Evolutionary conservation across 2,329 filamentous ascomycete species (phyloP), one percentile per base, ranked within the genome.

Genomic region (Colletotrichum higginsianum): DNA sequence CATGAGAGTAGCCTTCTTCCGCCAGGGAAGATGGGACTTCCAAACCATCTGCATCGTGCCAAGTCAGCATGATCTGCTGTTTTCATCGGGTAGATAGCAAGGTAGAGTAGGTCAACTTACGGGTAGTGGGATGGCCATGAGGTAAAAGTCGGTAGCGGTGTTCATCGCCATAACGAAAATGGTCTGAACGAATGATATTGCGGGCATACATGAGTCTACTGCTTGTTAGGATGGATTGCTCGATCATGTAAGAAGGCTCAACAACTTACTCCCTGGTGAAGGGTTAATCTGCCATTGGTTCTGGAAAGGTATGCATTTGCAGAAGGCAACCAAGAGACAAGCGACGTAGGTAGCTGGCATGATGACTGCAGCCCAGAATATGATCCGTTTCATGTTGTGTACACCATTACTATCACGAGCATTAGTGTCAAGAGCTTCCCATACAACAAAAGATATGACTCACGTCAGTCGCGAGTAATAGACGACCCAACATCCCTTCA

Each of bases 401-500:
- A 71, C 68, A 8, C 68, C 68, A 11, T 67, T 57, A 2, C 68
- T 71, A 5, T 7, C 16, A 0, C 7, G 1, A 18, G 16, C 9
- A 12, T 71, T 1, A 62, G 64, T 4, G 9, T 11, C n/a, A n/a
- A 2, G n/a, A 6, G 1, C 8, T 2, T 12, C 4, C n/a, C 42
- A 23, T 1, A 0, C 18, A 2, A 3, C 13, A 21, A 3, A 35
- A 5, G 67, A 4, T n/a, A 73, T 18, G 18, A 67, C 79, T 30
- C 75, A 86, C 78, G 85, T 87, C 35, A 89, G 78, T 64, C 87
- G 81, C 11, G 82, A 81, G 75, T 88, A 89, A 75, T 87, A 89
- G 52, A 87, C 79, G 5, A 84, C 81, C 81, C 88, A 84, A 73
- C 86, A 88, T 2, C 80, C 77, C 76, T 89, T 89, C 73, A 89